phyloP scores from a whole-genome alignment of 2,329 filamentous ascomycete species.

The Ophiocordyceps camponoti-leonardi region DNA sequence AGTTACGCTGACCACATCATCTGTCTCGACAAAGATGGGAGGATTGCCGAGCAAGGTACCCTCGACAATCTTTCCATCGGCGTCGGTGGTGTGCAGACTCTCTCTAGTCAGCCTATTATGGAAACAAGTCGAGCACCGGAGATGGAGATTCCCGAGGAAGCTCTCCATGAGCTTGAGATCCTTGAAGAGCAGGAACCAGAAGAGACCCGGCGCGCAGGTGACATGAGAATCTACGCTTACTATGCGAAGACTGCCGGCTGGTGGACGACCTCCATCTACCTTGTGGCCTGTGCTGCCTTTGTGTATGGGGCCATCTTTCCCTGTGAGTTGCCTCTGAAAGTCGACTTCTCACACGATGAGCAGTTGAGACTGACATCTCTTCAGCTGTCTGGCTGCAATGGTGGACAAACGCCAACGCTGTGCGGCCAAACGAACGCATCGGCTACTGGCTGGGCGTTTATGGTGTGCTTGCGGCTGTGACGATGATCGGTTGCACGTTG shows the following conservation, averaged over 20 bases:
- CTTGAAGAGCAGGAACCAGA: constrained; percentile 3
- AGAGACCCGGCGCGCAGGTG: constrained; percentile 3
- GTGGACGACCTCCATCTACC: constrained; percentile 4
- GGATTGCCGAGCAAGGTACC: constrained; percentile 7
- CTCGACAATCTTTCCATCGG: constrained; percentile 3
- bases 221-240: constrained; percentile 6
- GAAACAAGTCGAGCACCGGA: not conserved
- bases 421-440: constrained; percentile 5
- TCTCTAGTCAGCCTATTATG: constrained; percentile 1
- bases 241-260: constrained; percentile 6
- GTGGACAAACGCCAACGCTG: constrained; percentile 8
- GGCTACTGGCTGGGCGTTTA: constrained; percentile 8
- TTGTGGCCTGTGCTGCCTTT: constrained; percentile 5
- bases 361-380: not conserved
- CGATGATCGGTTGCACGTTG: constrained; percentile 4
- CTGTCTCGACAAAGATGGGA: constrained; percentile 7
- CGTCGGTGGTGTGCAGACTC: constrained; percentile 2
- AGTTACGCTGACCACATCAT: constrained; percentile 9
- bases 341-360: not conserved
- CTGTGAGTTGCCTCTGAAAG: constrained; percentile 2
- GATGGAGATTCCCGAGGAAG: constrained; percentile 5
- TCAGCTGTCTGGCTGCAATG: constrained; percentile 10
- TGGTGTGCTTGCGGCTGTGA: constrained; percentile 3
- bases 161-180: constrained; percentile 5
- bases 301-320: constrained; percentile 8